Evolutionary conservation across 139 green algal species (phyloP).

Genomic region (Ulvella scutata): DNA sequence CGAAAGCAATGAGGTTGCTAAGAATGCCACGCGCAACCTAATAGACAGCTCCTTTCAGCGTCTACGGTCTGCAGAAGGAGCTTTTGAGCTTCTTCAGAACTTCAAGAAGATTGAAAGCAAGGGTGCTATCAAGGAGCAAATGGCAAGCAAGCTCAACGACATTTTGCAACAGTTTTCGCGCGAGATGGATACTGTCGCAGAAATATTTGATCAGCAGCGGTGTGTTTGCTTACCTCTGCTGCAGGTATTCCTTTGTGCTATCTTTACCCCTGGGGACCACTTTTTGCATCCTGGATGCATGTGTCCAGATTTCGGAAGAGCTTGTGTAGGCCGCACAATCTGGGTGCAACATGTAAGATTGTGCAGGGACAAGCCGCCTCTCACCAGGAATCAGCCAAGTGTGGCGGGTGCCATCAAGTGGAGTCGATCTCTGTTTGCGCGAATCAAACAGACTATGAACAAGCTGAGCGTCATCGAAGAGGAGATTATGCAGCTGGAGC

Average conservation of each 20-base stretch:
- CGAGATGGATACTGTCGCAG: conserved; percentile 49
- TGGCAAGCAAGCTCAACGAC: conserved; percentile 77
- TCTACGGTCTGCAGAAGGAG: conserved; percentile 64
- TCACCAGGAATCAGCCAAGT: conserved; percentile 66
- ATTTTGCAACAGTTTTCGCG: conserved; percentile 74
- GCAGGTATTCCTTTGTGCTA: no score
- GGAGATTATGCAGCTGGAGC: conserved; percentile 22
- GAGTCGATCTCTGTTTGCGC: conserved; percentile 59
- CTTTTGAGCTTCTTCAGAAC: conserved; percentile 76
- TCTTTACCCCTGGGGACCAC: no score
- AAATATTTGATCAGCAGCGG: conserved; percentile 43
- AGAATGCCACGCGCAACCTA: conserved; percentile 43
- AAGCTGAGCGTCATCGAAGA: conserved; percentile 42
- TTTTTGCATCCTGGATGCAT: no score
- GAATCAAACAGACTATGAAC: conserved; percentile 66
- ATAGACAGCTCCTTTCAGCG: conserved; percentile 89
- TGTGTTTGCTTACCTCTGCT: not conserved
- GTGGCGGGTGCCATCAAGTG: conserved; percentile 77
- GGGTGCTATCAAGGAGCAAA: conserved; percentile 73
- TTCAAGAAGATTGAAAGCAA: conserved; percentile 75
- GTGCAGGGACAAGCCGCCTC: conserved; percentile 29
- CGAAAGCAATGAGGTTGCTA: conserved; percentile 45
- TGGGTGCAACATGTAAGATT: no score
- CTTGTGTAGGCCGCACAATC: no score
- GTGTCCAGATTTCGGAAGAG: no score